Evolutionary conservation across 2,329 filamentous ascomycete genomes (phyloP).

Genomic region (Escovopsis weberi): DNA sequence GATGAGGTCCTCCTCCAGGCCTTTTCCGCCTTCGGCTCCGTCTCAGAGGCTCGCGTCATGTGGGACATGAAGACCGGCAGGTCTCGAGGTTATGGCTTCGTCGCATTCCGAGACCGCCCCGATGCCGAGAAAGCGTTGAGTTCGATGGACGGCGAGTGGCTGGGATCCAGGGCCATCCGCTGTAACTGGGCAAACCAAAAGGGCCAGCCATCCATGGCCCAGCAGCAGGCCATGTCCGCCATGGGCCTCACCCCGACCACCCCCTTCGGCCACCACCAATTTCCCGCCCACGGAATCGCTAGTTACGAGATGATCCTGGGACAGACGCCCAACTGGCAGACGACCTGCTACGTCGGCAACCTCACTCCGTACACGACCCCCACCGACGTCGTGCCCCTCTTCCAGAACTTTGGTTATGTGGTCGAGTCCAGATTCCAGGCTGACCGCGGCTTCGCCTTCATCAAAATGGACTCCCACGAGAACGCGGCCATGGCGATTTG

Average conservation of each 20-base stretch:
- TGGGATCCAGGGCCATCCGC: conserved; percentile 91
- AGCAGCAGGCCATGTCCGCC: conserved; percentile 90
- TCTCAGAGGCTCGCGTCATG: conserved; percentile 98
- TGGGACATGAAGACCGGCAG: conserved; percentile 99
- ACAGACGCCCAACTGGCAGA: conserved; percentile 96
- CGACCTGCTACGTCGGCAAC: conserved; percentile 95
- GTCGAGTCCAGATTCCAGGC: conserved; percentile 96
- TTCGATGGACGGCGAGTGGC: conserved; percentile 98
- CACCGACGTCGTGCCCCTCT: conserved; percentile 90
- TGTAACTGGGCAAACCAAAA: conserved; percentile 99
- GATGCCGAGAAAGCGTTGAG: conserved; percentile 94
- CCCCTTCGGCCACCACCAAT: conserved; percentile 92
- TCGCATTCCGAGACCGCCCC: conserved; percentile 84
- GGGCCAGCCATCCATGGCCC: conserved; percentile 95
- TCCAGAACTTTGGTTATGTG: conserved; percentile 97
- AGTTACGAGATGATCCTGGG: conserved; percentile 95
- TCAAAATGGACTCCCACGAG: conserved; percentile 98
- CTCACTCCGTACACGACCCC: conserved; percentile 95
- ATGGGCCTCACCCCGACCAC: conserved; percentile 98
- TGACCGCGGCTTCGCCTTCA: conserved; percentile 93
- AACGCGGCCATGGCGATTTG: conserved; percentile 98
- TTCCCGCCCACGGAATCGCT: conserved; percentile 89
- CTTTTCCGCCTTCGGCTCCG: conserved; percentile 87
- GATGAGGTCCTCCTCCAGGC: conserved; percentile 88
- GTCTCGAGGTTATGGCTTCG: conserved; percentile 93